phyloP scores from a whole-genome alignment of 331 rosid species.

The Acacia concinna region DNA sequence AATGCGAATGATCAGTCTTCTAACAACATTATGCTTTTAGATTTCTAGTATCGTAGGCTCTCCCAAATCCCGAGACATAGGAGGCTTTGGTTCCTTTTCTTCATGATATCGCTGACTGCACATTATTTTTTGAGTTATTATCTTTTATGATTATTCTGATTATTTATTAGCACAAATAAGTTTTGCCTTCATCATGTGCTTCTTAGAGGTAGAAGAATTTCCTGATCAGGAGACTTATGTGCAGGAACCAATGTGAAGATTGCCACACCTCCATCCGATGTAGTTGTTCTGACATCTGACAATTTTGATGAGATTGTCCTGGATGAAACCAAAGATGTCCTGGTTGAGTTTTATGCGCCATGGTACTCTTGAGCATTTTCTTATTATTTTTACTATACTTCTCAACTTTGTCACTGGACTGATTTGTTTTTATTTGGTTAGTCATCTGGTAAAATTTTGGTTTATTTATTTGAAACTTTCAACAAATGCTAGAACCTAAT shows the following conservation, averaged over 20 bases:
- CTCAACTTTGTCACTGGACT: neutral
- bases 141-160: neutral
- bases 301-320: slow-evolving; percentile 77
- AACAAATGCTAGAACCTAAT: slow-evolving; percentile 17
- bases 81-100: slow-evolving; percentile 15
- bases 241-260: slow-evolving; percentile 94
- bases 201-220: slow-evolving; percentile 14
- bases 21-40: neutral
- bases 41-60: slow-evolving; percentile 9
- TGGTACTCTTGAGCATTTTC: slow-evolving; percentile 51
- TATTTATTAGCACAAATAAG: slow-evolving; percentile 4
- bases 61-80: neutral
- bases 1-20: neutral
- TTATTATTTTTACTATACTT: neutral
- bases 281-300: slow-evolving; percentile 70
- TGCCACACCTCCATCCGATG: slow-evolving; percentile 70
- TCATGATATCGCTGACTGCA: slow-evolving; percentile 12
- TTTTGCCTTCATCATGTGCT: slow-evolving; percentile 20
- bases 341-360: slow-evolving; percentile 99
- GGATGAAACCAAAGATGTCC: slow-evolving; percentile 82
- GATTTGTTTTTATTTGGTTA: neutral
- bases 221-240: slow-evolving; percentile 31
- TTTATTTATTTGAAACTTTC: slow-evolving; percentile 16
- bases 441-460: slow-evolving; percentile 1
- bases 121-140: neutral